Evolutionary conservation across 2,329 filamentous ascomycete species (phyloP).

Genomic region (Aureobasidium sp.): DNA sequence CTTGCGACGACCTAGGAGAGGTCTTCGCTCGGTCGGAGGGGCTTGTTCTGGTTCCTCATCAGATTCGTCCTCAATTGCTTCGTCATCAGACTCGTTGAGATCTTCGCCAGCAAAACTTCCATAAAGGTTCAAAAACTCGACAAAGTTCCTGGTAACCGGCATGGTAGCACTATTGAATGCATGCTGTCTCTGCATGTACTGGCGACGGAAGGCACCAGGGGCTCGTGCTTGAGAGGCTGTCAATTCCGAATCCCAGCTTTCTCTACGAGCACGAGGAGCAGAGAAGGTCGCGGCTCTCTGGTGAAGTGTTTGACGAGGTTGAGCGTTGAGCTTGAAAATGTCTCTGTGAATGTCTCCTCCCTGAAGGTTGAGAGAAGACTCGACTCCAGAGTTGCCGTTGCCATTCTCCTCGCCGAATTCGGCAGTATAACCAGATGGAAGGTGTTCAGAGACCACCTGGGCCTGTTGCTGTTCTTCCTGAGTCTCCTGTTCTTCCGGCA

Average conservation of each 20-base stretch:
- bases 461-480: slow-evolving; percentile 7
- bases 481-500: slow-evolving; percentile 5
- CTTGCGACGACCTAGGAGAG: slow-evolving; percentile 53
- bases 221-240: slow-evolving; percentile 40
- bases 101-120: slow-evolving; percentile 73
- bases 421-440: slow-evolving; percentile 19
- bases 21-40: slow-evolving; percentile 49
- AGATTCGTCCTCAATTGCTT: slow-evolving; percentile 49
- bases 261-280: slow-evolving; percentile 27
- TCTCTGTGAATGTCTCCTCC: slow-evolving; percentile 74
- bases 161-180: slow-evolving; percentile 37
- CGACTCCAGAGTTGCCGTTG: slow-evolving; percentile 26
- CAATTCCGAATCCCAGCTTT: slow-evolving; percentile 26
- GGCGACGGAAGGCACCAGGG: slow-evolving; percentile 49
- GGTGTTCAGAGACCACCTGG: slow-evolving; percentile 17
- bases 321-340: slow-evolving; percentile 64
- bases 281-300: slow-evolving; percentile 64
- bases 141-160: slow-evolving; percentile 61
- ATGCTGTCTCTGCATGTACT: slow-evolving; percentile 41
- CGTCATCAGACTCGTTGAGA: slow-evolving; percentile 51
- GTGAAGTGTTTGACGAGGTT: slow-evolving; percentile 31
- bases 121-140: slow-evolving; percentile 69
- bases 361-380: slow-evolving; percentile 64
- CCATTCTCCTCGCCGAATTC: slow-evolving; percentile 8
- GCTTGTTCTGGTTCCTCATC: slow-evolving; percentile 49